Base-by-base conservation (phyloP, 2,329 filamentous ascomycete genomes). In the Seiridium cupressi region DNA sequence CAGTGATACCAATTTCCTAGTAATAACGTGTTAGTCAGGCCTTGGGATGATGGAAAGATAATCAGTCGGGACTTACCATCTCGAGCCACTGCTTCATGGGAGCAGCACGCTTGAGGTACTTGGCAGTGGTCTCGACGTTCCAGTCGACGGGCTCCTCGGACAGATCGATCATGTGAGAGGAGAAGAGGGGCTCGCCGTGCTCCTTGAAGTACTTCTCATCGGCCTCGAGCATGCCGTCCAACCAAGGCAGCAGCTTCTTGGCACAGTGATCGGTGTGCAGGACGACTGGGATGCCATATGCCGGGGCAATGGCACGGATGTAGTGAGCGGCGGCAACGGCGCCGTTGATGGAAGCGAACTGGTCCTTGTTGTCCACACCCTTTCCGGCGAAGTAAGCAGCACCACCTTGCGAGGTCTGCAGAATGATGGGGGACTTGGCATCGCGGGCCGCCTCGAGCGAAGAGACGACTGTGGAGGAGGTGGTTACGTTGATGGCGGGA, bases 31-130 rank as follows among this genome's bases (percentile, higher is more conserved):
- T 49, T 44, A 35, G 42, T 13, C 34, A 53, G 8, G 3, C 34
- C 40, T 8, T 42, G 8, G 10, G 32, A 47, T 18, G 26, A 4
- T 47, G 5, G 11, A 13, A 13, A 7, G 3, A 6, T 4, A 9
- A 2, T 32, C 7, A 32, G 2, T 8, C 5, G 44, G 77, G 76
- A 68, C 81, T 83, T 77, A 92, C 90, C 94, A 98, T 99, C 87
- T 99, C 95, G 69, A 99, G 88, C 92, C 92, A 98, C 81, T 97
- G 93, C 86, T 96, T 97, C 92, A 97, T 92, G 70, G 93, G 93
- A 55, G 93, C 92, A 74, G 90, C 92, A 69, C 94, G 91, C 88
- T 97, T 89, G 65, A 98, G 87, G 85, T 99, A 97, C 77, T 89
- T 87, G 75, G 91, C 91, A 63, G 94, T 98, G 74, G 92, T 97